Conservation (phyloP, 2,329 filamentous ascomycete genomes). For the Proliferodiscus dingleyae region DNA sequence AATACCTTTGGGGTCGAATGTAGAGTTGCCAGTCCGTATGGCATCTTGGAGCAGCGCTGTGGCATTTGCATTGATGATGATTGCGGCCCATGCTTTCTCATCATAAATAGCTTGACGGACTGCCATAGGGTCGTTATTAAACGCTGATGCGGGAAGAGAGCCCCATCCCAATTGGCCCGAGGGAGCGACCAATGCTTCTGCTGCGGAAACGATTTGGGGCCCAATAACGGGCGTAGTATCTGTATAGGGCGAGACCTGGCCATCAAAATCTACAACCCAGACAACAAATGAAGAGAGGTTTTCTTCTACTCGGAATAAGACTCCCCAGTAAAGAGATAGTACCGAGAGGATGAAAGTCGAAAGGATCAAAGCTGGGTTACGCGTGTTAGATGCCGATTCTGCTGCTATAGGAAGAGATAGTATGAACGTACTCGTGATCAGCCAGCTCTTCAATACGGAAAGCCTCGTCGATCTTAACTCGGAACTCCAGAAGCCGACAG, state of each 20-base stretch:
- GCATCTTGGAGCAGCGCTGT: conserved; percentile 52
- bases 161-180: conserved; percentile 32
- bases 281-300: conserved; percentile 46
- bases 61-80: conserved; percentile 59
- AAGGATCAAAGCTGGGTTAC: conserved; percentile 41
- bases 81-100: conserved; percentile 53
- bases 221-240: conserved; percentile 50
- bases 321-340: conserved; percentile 58
- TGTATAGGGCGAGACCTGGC: conserved; percentile 46
- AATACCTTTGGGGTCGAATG: conserved; percentile 55
- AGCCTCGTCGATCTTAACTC: conserved; percentile 16
- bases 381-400: background rate
- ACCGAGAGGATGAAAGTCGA: conserved; percentile 51
- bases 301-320: conserved; percentile 45
- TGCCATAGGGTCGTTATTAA: conserved; percentile 49
- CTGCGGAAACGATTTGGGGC: conserved; percentile 44
- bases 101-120: conserved; percentile 57
- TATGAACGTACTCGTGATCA: conserved; percentile 19
- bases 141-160: conserved; percentile 41
- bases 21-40: conserved; percentile 47
- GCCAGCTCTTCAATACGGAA: conserved; percentile 19
- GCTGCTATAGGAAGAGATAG: background rate
- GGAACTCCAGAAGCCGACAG: conserved; percentile 21
- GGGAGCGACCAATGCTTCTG: conserved; percentile 38
- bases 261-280: conserved; percentile 60